Evolutionary conservation across 176 grass and related monocot species (phyloP), one percentile per base, ranked within the genome.

Genomic region (Triticum timopheevii): DNA sequence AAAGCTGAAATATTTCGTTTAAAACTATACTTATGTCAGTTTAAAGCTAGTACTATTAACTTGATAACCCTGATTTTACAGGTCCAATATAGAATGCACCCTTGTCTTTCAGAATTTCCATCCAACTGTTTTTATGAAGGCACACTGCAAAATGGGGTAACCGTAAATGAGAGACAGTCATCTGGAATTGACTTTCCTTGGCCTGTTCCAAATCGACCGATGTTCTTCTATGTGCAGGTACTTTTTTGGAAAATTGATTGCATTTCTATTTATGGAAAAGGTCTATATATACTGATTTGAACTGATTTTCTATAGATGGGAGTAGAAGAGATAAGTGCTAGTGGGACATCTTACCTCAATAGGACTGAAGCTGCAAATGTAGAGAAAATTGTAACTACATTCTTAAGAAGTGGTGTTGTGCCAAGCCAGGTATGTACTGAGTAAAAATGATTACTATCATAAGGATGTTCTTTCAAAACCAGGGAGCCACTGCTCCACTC

Each of bases 181-280:
- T 70, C 94, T 83, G 94, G 97, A 80, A 94, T 99, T 90, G 97
- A 99, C 88, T 99, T 99, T 83, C 94, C 97, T 89, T 99, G 94
- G 97, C 94, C 97, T 31, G 94, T 99, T 78, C 94, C 94, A 45
- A 99, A 97, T 85, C 94, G 92, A 38, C 97, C 97, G 39, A 99
- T 99, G 97, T 99, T 99, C 91, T 99, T 99, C 84, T 99, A 99
- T 90, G 97, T 99, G 44, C 97, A 99, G 92, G 97, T 96, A 80
- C 24, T 30, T 81, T 70, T 52, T 81, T 81, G 23, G 17, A 63
- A 9, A 40, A 85, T 30, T 76, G 27, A 76, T 49, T 76, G 15
- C 44, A 30, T 33, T 33, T 27, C 79, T 91, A 38, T 20, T 3
- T 47, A 82, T 34, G 20, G 15, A 49, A 33, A 76, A 80, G 23